Evolutionary conservation across 768 basidiomycete species (phyloP).

Genomic region (Tulasnella sp.): DNA sequence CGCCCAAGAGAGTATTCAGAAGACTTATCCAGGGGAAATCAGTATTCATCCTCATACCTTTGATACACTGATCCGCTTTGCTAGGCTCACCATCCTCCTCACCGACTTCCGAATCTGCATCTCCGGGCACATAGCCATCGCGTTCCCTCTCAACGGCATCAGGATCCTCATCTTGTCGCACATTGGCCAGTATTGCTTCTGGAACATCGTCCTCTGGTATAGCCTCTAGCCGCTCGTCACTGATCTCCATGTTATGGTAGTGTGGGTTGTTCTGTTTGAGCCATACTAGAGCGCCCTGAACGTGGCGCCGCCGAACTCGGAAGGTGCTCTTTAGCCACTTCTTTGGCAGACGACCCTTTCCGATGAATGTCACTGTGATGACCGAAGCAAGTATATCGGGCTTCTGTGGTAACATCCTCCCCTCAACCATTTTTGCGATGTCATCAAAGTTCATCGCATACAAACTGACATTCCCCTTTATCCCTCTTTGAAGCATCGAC

Average conservation of each 20-base stretch:
- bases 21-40: too few species aligned
- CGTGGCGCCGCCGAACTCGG: too few species aligned
- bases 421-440: too few species aligned
- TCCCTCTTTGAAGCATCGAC: too few species aligned
- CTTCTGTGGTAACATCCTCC: too few species aligned
- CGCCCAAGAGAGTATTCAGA: too few species aligned
- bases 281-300: background rate
- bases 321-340: background rate
- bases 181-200: background rate
- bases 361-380: background rate
- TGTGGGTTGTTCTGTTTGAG: background rate
- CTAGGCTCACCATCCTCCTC: background rate
- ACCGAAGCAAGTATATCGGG: background rate
- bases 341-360: background rate
- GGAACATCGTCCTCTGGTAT: background rate
- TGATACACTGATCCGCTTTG: too few species aligned
- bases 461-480: too few species aligned
- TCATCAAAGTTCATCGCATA: too few species aligned
- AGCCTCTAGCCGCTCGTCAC: background rate
- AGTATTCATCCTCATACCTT: too few species aligned
- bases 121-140: constrained; percentile 27
- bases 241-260: background rate
- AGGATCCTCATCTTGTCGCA: background rate
- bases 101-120: constrained; percentile 4
- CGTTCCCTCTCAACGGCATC: constrained; percentile 21